A percentile compares a stretch with the other conserved stretches of the same genome.
These are phyloP conservation scores for Juglanconis oblonga DNA, from an alignment of 2,329 filamentous ascomycete genomes.

Conservation along the genomic window DNA sequence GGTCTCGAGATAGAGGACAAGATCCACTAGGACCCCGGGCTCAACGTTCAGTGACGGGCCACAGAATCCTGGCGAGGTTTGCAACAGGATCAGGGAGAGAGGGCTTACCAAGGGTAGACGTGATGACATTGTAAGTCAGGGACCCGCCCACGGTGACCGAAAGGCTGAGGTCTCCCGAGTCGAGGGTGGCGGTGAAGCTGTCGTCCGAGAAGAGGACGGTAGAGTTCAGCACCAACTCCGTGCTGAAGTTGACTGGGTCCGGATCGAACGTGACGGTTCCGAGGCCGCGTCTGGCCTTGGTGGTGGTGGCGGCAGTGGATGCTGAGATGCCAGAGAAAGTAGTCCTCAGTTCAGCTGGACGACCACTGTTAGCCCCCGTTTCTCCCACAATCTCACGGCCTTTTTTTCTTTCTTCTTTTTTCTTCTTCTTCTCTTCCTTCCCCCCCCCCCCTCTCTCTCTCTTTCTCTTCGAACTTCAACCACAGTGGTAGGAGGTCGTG, in stretches of 20 bases:
- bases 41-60: slow-evolving; percentile 17
- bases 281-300: slow-evolving; percentile 1
- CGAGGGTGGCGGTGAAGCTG: slow-evolving; percentile 31
- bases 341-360: slow-evolving; percentile 13
- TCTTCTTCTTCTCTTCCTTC: too few species aligned
- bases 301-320: background rate
- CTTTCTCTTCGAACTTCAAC: too few species aligned
- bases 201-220: slow-evolving; percentile 20
- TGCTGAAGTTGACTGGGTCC: slow-evolving; percentile 19
- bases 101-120: slow-evolving; percentile 10
- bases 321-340: slow-evolving; percentile 9
- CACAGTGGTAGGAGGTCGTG: background rate
- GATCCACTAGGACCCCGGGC: slow-evolving; percentile 27
- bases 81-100: background rate
- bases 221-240: slow-evolving; percentile 5
- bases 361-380: background rate
- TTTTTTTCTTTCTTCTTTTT: too few species aligned
- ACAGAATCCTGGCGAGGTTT: background rate
- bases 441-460: too few species aligned
- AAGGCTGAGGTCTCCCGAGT: slow-evolving; percentile 33
- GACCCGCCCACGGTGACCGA: slow-evolving; percentile 39
- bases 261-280: slow-evolving; percentile 20
- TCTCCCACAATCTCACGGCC: too few species aligned
- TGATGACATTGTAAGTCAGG: slow-evolving; percentile 37
- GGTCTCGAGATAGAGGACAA: slow-evolving; percentile 42